phyloP scores from a whole-genome alignment of 2,329 filamentous ascomycete species.

The Neodidymelliopsis sp. region DNA sequence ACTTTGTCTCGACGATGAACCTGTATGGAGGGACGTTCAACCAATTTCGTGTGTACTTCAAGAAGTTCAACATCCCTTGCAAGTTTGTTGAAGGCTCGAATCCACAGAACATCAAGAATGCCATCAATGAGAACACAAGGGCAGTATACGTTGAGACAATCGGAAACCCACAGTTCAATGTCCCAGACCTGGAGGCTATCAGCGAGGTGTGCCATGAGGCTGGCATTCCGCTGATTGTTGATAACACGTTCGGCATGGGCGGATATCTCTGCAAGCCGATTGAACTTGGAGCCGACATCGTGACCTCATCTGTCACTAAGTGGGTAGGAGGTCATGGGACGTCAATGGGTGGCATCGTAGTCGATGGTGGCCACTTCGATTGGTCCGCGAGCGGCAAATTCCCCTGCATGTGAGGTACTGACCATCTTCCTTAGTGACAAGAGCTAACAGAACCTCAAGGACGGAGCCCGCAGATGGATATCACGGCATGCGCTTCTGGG shows the following conservation, averaged over 20 bases:
- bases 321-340: conserved; percentile 44
- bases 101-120: background rate
- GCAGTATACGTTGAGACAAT: conserved; percentile 36
- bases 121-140: conserved; percentile 31
- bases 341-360: conserved; percentile 35
- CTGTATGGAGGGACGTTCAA: conserved; percentile 52
- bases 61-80: background rate
- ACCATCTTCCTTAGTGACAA: background rate
- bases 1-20: conserved; percentile 34
- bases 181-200: conserved; percentile 29
- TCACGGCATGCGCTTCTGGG: conserved; percentile 36
- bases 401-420: conserved; percentile 24
- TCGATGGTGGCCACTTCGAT: conserved; percentile 39
- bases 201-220: conserved; percentile 18
- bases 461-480: conserved; percentile 33
- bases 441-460: conserved; percentile 3
- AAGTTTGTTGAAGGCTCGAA: background rate
- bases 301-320: conserved; percentile 38
- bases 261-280: conserved; percentile 33
- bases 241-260: conserved; percentile 39
- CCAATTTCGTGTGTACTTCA: conserved; percentile 28
- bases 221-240: conserved; percentile 32
- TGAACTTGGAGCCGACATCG: conserved; percentile 35
- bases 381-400: conserved; percentile 30
- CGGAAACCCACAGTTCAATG: conserved; percentile 32